Evolutionary conservation across 1,139 yeast species (phyloP).

Genomic region (Yamadazyma membranifaciens): DNA sequence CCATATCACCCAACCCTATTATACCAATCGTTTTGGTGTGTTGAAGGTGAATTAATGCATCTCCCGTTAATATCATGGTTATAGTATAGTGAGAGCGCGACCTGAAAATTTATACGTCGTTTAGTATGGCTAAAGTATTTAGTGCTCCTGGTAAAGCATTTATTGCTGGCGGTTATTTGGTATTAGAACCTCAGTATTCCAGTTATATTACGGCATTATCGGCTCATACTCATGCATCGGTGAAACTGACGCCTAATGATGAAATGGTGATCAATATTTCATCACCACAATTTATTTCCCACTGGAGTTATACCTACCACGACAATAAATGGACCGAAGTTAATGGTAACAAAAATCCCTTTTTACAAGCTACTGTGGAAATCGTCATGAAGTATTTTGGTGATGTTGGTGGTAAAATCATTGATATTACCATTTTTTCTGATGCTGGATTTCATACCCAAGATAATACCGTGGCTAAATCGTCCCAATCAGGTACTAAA

Average conservation of each 20-base stretch:
- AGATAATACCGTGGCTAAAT: slow-evolving; percentile 35
- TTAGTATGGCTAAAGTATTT: slow-evolving; percentile 31
- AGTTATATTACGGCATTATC: slow-evolving; percentile 88
- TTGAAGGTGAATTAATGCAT: slow-evolving; percentile 15
- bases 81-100: not conserved
- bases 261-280: slow-evolving; percentile 35
- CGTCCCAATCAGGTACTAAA: slow-evolving; percentile 31
- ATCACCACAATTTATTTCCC: slow-evolving; percentile 86
- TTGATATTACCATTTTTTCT: slow-evolving; percentile 66
- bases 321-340: slow-evolving; percentile 19
- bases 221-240: slow-evolving; percentile 82
- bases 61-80: slow-evolving; percentile 9
- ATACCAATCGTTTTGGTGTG: slow-evolving; percentile 67
- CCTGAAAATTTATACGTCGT: too few relatives aligned
- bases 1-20: slow-evolving; percentile 98
- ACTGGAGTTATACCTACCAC: slow-evolving; percentile 57
- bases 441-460: slow-evolving; percentile 92
- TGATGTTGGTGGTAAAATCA: slow-evolving; percentile 15
- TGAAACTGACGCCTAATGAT: slow-evolving; percentile 20
- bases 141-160: slow-evolving; percentile 97
- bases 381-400: slow-evolving; percentile 53
- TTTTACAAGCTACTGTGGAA: slow-evolving; percentile 61
- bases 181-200: slow-evolving; percentile 69
- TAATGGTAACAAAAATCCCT: slow-evolving; percentile 58
- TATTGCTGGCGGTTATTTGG: slow-evolving; percentile 92